phyloP scores from a whole-genome alignment of 306 rosid genomes.

The Corylus avellana region DNA sequence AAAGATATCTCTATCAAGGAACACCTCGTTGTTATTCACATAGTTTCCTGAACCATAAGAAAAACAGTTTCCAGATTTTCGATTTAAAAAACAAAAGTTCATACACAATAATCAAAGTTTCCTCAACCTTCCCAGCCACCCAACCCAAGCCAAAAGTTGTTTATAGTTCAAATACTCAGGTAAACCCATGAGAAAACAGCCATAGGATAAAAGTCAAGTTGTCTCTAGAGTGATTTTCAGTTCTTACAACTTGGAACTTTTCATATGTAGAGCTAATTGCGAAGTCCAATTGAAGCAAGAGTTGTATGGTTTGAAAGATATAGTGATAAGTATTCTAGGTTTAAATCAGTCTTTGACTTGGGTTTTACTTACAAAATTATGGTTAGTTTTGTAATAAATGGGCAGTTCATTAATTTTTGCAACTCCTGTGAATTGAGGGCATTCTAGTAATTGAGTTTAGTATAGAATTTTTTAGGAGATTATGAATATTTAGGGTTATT shows the following conservation, averaged over 20 bases:
- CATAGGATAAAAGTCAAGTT: no score
- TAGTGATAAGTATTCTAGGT: background rate
- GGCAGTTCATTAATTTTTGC: background rate
- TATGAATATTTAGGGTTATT: no score
- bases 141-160: background rate
- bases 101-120: constrained; percentile 13
- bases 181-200: background rate
- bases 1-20: constrained; percentile 65
- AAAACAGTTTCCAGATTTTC: constrained; percentile 19
- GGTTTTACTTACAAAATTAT: no score
- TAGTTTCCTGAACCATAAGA: constrained; percentile 45
- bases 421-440: background rate
- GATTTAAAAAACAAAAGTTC: constrained; percentile 18
- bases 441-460: background rate
- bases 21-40: constrained; percentile 47
- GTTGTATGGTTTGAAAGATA: background rate
- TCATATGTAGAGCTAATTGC: no score
- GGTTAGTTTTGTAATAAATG: background rate
- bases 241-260: no score
- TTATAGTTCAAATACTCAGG: constrained; percentile 5
- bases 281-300: background rate
- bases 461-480: no score
- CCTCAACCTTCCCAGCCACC: constrained; percentile 20
- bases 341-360: background rate
- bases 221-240: no score